phyloP scores from a whole-genome alignment of 805 yeast species.

The Pichia nanzhaoensis region DNA sequence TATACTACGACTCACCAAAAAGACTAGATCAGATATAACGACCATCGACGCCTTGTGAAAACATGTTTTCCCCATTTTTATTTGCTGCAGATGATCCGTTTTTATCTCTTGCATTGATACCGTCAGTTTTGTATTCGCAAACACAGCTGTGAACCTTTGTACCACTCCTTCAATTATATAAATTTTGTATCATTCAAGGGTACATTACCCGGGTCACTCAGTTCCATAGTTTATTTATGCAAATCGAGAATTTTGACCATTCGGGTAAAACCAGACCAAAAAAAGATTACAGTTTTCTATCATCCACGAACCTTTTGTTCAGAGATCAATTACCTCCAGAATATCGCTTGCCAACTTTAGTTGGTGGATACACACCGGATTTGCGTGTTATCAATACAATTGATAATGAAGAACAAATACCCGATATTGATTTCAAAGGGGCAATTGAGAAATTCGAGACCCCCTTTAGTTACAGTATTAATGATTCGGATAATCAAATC shows the following conservation, averaged over 20 bases:
- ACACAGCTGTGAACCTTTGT: too few relatives aligned
- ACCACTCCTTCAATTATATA: too few relatives aligned
- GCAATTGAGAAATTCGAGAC: slow-evolving; percentile 14
- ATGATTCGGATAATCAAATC: slow-evolving; percentile 19
- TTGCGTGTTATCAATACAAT: slow-evolving; percentile 20
- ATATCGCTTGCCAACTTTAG: slow-evolving; percentile 18
- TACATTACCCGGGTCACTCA: too few relatives aligned
- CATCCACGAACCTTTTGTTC: slow-evolving; percentile 12
- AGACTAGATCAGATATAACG: too few relatives aligned
- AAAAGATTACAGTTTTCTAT: slow-evolving; percentile 11
- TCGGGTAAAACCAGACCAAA: not conserved
- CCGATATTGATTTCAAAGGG: slow-evolving; percentile 20
- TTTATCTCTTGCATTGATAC: too few relatives aligned
- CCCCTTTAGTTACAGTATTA: not conserved
- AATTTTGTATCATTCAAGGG: too few relatives aligned
- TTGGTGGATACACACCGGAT: slow-evolving; percentile 16
- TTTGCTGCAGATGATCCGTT: too few relatives aligned
- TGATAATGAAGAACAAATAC: slow-evolving; percentile 28
- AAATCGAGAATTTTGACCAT: not conserved
- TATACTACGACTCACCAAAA: too few relatives aligned
- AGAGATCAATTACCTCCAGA: slow-evolving; percentile 14
- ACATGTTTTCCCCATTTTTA: too few relatives aligned
- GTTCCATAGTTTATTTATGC: not conserved
- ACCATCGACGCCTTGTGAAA: too few relatives aligned
- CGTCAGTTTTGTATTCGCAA: too few relatives aligned